Percentiles rank a stretch among this genome's conserved stretches.
These are phyloP conservation scores for Peziza echinospora DNA, from an alignment of 495 filamentous ascomycete species.

Conservation along the genomic window DNA sequence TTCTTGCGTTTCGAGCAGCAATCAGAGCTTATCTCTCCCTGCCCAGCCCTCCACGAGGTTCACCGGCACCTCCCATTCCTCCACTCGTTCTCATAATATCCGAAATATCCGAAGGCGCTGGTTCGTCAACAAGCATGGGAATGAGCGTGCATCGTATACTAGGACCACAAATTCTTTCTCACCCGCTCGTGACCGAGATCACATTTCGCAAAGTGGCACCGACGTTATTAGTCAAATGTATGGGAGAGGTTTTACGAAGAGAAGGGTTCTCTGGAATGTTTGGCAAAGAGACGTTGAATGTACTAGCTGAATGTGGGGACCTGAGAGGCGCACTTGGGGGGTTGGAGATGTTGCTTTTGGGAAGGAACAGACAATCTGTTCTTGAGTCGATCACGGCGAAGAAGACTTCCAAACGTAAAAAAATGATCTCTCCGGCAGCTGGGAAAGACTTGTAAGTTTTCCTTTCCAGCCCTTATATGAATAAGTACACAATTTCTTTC, in stretches of 20 bases:
- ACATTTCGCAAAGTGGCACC: conserved; percentile 85
- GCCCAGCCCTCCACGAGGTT: not conserved
- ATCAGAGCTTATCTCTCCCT: conserved; percentile 26
- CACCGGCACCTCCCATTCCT: conserved; percentile 24
- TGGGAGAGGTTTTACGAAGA: conserved; percentile 49
- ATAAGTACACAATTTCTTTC: too few relatives aligned
- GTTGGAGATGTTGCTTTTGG: conserved; percentile 48
- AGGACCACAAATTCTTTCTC: conserved; percentile 59
- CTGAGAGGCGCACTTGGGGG: conserved; percentile 76
- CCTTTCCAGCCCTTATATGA: not conserved
- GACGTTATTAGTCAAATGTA: conserved; percentile 62
- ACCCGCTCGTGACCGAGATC: conserved; percentile 52
- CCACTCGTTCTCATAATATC: conserved; percentile 81
- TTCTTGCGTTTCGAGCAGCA: conserved; percentile 53
- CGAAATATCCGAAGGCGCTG: conserved; percentile 33
- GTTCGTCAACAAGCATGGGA: conserved; percentile 36
- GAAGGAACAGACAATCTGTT: not conserved
- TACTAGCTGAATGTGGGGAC: conserved; percentile 64
- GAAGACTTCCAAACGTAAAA: not conserved
- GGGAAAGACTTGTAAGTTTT: not conserved
- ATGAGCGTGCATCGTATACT: conserved; percentile 78
- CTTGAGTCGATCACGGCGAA: too few relatives aligned
- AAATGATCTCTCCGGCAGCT: not conserved
- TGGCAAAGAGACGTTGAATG: conserved; percentile 42
- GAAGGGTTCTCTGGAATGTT: conserved; percentile 27